These are phyloP conservation scores for Pseudogymnoascus sp. DNA, from an alignment of 2,329 filamentous ascomycete species.

Conservation along the genomic window DNA sequence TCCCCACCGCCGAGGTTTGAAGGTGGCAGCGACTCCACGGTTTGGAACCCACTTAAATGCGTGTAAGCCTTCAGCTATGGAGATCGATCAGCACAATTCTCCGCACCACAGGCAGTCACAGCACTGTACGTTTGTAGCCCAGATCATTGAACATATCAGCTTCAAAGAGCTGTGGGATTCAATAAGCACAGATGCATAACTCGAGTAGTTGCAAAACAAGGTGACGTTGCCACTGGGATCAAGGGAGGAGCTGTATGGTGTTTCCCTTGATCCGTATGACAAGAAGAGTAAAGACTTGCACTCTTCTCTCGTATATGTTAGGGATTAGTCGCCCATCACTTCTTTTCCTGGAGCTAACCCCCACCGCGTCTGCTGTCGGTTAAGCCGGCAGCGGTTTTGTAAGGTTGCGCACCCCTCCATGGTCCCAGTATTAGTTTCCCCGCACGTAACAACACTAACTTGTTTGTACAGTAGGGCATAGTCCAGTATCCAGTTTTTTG, in stretches of 20 bases:
- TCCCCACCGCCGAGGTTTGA: not conserved
- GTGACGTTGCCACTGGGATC: conserved; percentile 3
- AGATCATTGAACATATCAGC: not conserved
- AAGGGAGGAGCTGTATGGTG: not conserved
- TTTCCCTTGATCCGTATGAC: not conserved
- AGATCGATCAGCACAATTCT: not conserved
- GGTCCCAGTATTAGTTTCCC: not conserved
- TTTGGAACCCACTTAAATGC: not conserved
- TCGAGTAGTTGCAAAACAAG: not conserved
- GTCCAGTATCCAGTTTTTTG: not conserved
- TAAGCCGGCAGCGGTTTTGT: conserved; percentile 3
- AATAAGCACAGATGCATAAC: not conserved
- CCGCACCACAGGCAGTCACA: not conserved
- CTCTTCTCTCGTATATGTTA: not conserved
- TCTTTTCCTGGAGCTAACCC: not conserved
- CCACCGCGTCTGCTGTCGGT: not conserved
- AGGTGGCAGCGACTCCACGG: not conserved
- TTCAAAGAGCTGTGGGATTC: not conserved
- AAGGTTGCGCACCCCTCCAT: not conserved
- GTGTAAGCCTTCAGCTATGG: not conserved
- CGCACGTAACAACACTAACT: conserved; percentile 3
- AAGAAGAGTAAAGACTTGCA: not conserved
- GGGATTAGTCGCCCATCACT: not conserved
- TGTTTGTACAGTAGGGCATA: not conserved
- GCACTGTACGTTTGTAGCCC: not conserved